Conservation (phyloP, 257 asterid genomes). For the Parsonsia alboflavescens region DNA sequence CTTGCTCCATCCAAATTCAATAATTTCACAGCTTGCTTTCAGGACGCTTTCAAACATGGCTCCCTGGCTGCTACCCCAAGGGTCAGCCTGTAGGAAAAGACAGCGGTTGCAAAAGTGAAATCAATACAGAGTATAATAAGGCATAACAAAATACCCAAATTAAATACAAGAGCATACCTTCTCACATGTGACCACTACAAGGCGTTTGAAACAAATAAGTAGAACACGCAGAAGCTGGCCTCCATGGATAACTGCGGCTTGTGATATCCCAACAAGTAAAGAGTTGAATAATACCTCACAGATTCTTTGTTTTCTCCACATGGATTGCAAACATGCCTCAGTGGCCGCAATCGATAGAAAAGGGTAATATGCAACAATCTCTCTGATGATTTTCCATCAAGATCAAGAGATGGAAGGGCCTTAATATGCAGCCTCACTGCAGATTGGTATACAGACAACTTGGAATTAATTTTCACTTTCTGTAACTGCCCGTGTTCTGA, state of each 20-base stretch:
- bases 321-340: constrained; percentile 75
- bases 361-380: constrained; percentile 86
- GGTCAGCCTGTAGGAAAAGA: constrained; percentile 58
- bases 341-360: constrained; percentile 76
- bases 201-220: constrained; percentile 84
- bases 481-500: constrained; percentile 81
- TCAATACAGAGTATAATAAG: constrained; percentile 9
- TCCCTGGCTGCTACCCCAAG: constrained; percentile 72
- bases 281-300: constrained; percentile 93
- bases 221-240: constrained; percentile 92
- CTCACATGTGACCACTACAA: constrained; percentile 79
- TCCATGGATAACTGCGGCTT: constrained; percentile 73
- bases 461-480: constrained; percentile 72
- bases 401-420: constrained; percentile 63
- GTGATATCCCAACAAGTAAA: constrained; percentile 83
- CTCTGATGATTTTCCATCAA: constrained; percentile 88
- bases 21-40: constrained; percentile 82
- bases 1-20: constrained; percentile 87
- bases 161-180: constrained; percentile 50
- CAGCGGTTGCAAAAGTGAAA: constrained; percentile 13
- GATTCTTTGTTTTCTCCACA: constrained; percentile 84
- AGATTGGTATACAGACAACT: constrained; percentile 84
- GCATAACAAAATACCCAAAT: constrained; percentile 9
- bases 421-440: constrained; percentile 73
- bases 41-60: constrained; percentile 80